These are phyloP conservation scores for Pichia heedii DNA, from an alignment of 805 yeast genomes.

Conservation along the genomic window DNA sequence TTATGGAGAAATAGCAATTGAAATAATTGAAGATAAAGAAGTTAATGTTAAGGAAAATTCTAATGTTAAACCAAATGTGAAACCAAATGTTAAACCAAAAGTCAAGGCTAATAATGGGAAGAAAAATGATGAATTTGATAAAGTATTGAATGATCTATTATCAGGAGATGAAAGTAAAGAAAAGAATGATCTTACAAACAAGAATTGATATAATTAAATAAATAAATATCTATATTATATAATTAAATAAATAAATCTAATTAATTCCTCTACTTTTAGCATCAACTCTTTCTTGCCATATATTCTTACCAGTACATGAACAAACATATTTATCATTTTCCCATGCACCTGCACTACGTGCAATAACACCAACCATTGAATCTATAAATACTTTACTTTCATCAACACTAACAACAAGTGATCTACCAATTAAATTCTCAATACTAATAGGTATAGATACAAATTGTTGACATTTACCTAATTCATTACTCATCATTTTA, in stretches of 20 bases:
- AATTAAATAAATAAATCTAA: slow-evolving; percentile 1
- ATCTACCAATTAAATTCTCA: slow-evolving; percentile 62
- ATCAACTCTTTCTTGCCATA: slow-evolving; percentile 90
- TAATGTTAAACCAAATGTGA: not conserved
- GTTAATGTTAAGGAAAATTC: not conserved
- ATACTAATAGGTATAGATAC: slow-evolving; percentile 39
- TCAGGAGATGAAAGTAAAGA: too few species aligned
- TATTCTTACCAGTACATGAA: slow-evolving; percentile 88
- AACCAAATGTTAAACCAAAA: too few species aligned
- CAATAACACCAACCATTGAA: slow-evolving; percentile 76
- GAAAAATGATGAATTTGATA: slow-evolving; percentile 2
- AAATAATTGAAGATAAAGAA: not conserved
- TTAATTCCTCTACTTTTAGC: slow-evolving; percentile 53
- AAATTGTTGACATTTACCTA: slow-evolving; percentile 37
- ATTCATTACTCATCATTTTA: slow-evolving; percentile 26
- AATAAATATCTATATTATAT: not conserved
- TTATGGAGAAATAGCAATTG: slow-evolving; percentile 3
- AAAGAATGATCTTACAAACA: too few species aligned
- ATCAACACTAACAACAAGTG: slow-evolving; percentile 39
- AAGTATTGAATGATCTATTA: slow-evolving; percentile 2
- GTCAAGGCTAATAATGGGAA: too few species aligned
- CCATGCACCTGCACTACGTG: slow-evolving; percentile 96
- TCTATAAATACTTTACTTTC: slow-evolving; percentile 32
- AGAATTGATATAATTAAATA: too few species aligned
- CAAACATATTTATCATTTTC: slow-evolving; percentile 91